These are phyloP conservation scores for Wickerhamiella hasegawae DNA, from an alignment of 805 yeast genomes.

Conservation along the genomic window DNA sequence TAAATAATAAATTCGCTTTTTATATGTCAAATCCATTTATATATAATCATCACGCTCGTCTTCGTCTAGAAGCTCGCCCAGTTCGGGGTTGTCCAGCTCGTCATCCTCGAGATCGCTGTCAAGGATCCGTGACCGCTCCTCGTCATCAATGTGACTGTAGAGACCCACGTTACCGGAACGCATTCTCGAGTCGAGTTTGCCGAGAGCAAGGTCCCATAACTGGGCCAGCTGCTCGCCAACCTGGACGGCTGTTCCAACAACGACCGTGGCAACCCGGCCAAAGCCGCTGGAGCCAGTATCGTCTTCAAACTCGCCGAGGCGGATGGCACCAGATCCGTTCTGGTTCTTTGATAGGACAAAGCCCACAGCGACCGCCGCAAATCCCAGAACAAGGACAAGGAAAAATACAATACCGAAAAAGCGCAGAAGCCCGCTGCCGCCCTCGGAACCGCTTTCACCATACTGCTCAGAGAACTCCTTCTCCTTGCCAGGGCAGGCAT, in stretches of 20 bases:
- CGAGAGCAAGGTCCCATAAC: constrained; percentile 2
- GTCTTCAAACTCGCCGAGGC: constrained; percentile 1
- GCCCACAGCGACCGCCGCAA: constrained; percentile 41
- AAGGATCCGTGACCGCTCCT: constrained; percentile 19
- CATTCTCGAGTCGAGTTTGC: constrained; percentile 3
- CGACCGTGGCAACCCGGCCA: neutral
- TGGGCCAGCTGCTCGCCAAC: constrained; percentile 2
- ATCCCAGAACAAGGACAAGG: constrained; percentile 67
- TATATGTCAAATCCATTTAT: no score
- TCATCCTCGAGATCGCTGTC: constrained; percentile 14
- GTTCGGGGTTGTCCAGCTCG: constrained; percentile 8
- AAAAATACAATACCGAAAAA: constrained; percentile 38
- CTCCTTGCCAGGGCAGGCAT: constrained; percentile 81
- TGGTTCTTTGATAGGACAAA: constrained; percentile 16
- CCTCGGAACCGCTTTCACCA: constrained; percentile 32
- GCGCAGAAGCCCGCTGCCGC: constrained; percentile 36
- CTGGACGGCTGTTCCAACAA: constrained; percentile 1
- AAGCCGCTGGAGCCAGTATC: neutral
- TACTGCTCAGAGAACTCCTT: constrained; percentile 35
- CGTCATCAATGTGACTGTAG: constrained; percentile 21
- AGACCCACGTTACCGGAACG: constrained; percentile 14
- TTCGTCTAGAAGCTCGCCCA: constrained; percentile 4
- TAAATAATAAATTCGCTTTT: no score
- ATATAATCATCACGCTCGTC: neutral
- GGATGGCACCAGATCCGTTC: constrained; percentile 4